A percentile compares a stretch with the other conserved stretches of the same genome.
Conservation (phyloP, 768 basidiomycete species). For the Mycena floridula region DNA sequence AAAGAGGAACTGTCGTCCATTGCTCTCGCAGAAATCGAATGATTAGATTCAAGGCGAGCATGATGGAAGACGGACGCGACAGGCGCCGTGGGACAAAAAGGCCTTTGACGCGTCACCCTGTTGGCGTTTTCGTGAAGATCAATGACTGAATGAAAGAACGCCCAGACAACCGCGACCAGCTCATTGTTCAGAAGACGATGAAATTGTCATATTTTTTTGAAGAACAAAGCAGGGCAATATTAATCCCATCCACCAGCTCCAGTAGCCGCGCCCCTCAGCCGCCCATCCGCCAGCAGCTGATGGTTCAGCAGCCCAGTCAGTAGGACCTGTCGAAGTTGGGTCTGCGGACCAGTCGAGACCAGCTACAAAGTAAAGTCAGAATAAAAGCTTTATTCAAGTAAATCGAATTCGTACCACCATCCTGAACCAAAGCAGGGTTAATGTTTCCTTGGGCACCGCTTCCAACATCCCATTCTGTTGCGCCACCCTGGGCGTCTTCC, state of each 20-base stretch:
- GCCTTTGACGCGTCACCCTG: too few species aligned
- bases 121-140: too few species aligned
- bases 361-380: constrained; percentile 26
- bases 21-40: too few species aligned
- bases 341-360: constrained; percentile 86
- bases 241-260: constrained; percentile 28
- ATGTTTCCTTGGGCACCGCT: constrained; percentile 65
- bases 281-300: constrained; percentile 39
- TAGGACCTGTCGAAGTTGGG: constrained; percentile 36
- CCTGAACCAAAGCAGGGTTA: constrained; percentile 70
- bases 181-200: background rate
- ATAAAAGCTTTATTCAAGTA: background rate
- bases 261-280: constrained; percentile 26
- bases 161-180: too few species aligned
- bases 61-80: too few species aligned
- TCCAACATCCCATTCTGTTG: constrained; percentile 70
- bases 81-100: too few species aligned
- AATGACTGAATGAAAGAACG: too few species aligned
- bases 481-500: constrained; percentile 42
- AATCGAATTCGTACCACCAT: constrained; percentile 36
- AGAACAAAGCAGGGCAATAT: background rate
- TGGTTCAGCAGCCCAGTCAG: constrained; percentile 90
- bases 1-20: too few species aligned
- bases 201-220: background rate
- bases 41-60: too few species aligned